phyloP scores from a whole-genome alignment of 371 early-diverging fungal genomes.

The Entomophthora muscae region DNA sequence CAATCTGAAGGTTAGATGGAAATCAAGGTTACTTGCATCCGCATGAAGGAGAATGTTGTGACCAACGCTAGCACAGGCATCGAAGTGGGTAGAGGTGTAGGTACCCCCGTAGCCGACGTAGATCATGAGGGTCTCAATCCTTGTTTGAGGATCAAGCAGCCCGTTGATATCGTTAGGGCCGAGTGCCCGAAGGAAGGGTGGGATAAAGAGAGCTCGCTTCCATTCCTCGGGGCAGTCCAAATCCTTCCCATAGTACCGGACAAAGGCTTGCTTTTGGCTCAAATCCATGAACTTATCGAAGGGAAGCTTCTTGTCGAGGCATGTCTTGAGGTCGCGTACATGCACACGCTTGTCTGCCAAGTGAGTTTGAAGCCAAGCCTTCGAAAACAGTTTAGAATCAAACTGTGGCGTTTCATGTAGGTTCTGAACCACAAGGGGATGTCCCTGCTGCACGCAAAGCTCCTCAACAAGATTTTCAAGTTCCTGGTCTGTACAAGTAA shows the following conservation, averaged over 20 bases:
- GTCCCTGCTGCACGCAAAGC: conserved; percentile 10
- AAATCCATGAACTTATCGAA: conserved; percentile 2
- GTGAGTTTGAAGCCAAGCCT: conserved; percentile 14
- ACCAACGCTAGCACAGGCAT: conserved; percentile 21
- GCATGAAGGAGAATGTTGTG: conserved; percentile 21
- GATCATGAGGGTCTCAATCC: conserved; percentile 18
- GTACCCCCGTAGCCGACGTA: conserved; percentile 20
- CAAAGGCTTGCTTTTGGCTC: neutral
- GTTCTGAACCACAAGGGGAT: conserved; percentile 25
- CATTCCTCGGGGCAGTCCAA: conserved; percentile 15
- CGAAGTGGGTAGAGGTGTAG: conserved; percentile 19
- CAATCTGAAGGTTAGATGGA: conserved; percentile 9
- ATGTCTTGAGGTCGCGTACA: conserved; percentile 2
- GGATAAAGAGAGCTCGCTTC: conserved; percentile 11
- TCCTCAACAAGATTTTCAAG: neutral
- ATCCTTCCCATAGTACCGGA: conserved; percentile 16
- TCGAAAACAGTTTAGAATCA: conserved; percentile 16
- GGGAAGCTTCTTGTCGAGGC: neutral
- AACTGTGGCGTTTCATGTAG: conserved; percentile 18
- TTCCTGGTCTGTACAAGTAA: neutral
- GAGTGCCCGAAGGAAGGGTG: conserved; percentile 13
- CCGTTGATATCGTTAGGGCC: conserved; percentile 17
- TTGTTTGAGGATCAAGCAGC: conserved; percentile 8
- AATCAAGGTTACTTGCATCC: neutral
- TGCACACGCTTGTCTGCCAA: conserved; percentile 8